Conservation (phyloP, 2,329 filamentous ascomycete genomes). For the Dryadomyces quercus-mongolicae region DNA sequence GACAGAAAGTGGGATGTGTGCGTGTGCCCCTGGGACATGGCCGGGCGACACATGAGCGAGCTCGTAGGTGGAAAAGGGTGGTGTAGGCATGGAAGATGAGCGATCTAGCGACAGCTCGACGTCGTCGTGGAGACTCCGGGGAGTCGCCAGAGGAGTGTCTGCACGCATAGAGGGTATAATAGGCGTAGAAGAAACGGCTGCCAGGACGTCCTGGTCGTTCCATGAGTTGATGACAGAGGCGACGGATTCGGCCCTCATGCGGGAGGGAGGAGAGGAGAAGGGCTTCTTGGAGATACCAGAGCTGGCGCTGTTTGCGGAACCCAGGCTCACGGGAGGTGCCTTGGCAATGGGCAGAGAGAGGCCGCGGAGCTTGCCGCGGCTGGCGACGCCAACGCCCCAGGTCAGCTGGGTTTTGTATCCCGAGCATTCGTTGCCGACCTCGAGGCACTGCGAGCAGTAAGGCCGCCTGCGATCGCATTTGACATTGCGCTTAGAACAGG, state of each 20-base stretch:
- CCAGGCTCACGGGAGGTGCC: slow-evolving; percentile 38
- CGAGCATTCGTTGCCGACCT: slow-evolving; percentile 82
- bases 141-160: slow-evolving; percentile 12
- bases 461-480: slow-evolving; percentile 86
- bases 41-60: slow-evolving; percentile 30
- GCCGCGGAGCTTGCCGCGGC: slow-evolving; percentile 85
- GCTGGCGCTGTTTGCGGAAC: not conserved
- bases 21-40: slow-evolving; percentile 1
- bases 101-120: slow-evolving; percentile 25
- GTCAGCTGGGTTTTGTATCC: slow-evolving; percentile 96
- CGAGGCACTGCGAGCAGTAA: slow-evolving; percentile 90
- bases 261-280: slow-evolving; percentile 16
- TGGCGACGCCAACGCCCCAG: slow-evolving; percentile 92
- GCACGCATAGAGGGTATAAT: slow-evolving; percentile 2
- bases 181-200: slow-evolving; percentile 1
- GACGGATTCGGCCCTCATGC: slow-evolving; percentile 30
- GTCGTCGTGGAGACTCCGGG: slow-evolving; percentile 22
- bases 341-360: slow-evolving; percentile 63
- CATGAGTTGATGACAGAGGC: slow-evolving; percentile 24
- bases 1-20: slow-evolving; percentile 5
- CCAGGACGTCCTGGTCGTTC: slow-evolving; percentile 23
- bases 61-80: slow-evolving; percentile 23
- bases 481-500: slow-evolving; percentile 70
- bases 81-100: slow-evolving; percentile 31
- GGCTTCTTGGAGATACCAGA: slow-evolving; percentile 31